phyloP scores from a whole-genome alignment of 257 asterid species.

The Jacaranda copaia region DNA sequence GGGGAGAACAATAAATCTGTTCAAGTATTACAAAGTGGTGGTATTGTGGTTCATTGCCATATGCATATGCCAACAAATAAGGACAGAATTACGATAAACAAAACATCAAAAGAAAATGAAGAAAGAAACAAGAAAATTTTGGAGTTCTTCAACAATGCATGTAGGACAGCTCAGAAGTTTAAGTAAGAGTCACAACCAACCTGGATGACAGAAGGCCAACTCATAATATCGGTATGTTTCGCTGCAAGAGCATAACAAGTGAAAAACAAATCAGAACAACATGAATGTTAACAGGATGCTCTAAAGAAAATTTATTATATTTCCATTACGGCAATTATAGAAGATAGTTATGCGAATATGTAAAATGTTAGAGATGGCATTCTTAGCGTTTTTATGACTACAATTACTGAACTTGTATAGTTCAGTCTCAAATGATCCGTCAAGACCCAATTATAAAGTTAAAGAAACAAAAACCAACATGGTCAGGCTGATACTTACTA shows the following conservation, averaged over 20 bases:
- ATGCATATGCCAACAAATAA: background rate
- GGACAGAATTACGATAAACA: slow-evolving; percentile 7
- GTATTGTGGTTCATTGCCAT: slow-evolving; percentile 3
- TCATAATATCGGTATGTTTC: slow-evolving; percentile 88
- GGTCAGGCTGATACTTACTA: background rate
- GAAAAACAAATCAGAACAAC: slow-evolving; percentile 39
- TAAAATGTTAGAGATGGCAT: background rate
- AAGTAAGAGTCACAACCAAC: slow-evolving; percentile 57
- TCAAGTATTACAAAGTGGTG: background rate
- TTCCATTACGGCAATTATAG: slow-evolving; percentile 20
- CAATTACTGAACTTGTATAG: background rate
- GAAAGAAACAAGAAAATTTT: background rate
- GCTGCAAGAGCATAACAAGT: slow-evolving; percentile 69
- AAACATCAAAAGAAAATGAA: background rate
- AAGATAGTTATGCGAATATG: slow-evolving; percentile 12
- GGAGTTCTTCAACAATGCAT: slow-evolving; percentile 26
- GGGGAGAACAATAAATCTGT: background rate
- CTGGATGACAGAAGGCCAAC: slow-evolving; percentile 92
- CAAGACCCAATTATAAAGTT: background rate
- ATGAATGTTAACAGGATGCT: slow-evolving; percentile 24
- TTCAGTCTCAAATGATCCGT: slow-evolving; percentile 1
- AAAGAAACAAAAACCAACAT: background rate
- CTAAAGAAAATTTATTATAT: slow-evolving; percentile 7
- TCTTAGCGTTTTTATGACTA: background rate
- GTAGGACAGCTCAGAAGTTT: slow-evolving; percentile 3